Percentiles rank a stretch among this genome's conserved stretches.
Evolutionary conservation across 768 basidiomycete species (phyloP).

Genomic region (Boletus tylopilopsis): DNA sequence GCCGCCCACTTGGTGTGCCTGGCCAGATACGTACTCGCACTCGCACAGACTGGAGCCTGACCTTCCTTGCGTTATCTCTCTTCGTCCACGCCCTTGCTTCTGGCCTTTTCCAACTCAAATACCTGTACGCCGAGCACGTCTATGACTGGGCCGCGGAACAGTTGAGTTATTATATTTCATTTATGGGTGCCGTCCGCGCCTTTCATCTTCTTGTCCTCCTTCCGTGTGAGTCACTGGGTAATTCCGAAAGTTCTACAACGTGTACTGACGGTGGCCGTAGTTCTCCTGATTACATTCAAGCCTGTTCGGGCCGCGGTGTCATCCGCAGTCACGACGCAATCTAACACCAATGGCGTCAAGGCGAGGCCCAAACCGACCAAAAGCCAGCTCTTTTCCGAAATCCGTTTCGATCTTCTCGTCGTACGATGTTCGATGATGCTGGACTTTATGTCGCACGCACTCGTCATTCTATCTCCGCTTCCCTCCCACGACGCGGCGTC

Average conservation of each 20-base stretch:
- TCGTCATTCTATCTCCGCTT: constrained; percentile 52
- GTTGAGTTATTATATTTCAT: constrained; percentile 74
- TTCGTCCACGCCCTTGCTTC: constrained; percentile 64
- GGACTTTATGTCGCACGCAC: constrained; percentile 60
- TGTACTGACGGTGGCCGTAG: constrained; percentile 34
- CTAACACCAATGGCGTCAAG: constrained; percentile 8
- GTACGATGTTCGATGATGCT: constrained; percentile 61
- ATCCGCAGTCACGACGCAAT: constrained; percentile 3
- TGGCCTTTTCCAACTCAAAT: constrained; percentile 74
- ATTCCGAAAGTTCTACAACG: constrained; percentile 31
- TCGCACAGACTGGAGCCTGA: constrained; percentile 69
- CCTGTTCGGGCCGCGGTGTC: constrained; percentile 27
- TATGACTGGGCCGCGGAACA: constrained; percentile 66
- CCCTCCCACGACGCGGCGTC: constrained; percentile 32
- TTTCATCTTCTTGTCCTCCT: constrained; percentile 63
- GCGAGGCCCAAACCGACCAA: constrained; percentile 46
- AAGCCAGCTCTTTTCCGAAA: constrained; percentile 51
- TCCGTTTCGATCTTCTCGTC: constrained; percentile 67
- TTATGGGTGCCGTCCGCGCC: constrained; percentile 61
- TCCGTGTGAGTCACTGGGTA: constrained; percentile 47
- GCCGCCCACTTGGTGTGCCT: constrained; percentile 49
- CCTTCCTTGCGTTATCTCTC: constrained; percentile 57
- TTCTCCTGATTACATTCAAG: constrained; percentile 61
- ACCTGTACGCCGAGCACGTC: constrained; percentile 71
- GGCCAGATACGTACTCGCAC: constrained; percentile 54